Conservation (phyloP, 1,139 yeast species). For the Blastobotrys capitulatus region DNA sequence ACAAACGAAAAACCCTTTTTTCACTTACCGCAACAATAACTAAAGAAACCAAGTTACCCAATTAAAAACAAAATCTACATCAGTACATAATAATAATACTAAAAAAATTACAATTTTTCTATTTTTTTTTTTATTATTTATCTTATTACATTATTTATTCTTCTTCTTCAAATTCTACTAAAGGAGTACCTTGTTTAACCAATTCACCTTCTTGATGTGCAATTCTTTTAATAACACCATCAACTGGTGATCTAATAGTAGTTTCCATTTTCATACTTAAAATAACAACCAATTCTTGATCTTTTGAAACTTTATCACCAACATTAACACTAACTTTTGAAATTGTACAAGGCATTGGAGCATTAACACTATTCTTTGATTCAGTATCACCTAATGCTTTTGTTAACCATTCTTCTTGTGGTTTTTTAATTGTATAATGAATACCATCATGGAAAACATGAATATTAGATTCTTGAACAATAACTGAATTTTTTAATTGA, state of each 20-base stretch:
- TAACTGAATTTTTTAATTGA: constrained; percentile 29
- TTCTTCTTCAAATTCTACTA: constrained; percentile 31
- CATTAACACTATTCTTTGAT: constrained; percentile 29
- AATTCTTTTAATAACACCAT: constrained; percentile 29
- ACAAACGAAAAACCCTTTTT: no score
- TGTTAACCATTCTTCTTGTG: constrained; percentile 30
- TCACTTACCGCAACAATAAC: no score
- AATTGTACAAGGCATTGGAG: constrained; percentile 36
- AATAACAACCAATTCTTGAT: constrained; percentile 36
- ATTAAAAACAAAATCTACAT: no score
- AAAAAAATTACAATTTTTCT: no score
- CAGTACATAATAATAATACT: no score
- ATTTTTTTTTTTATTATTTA: no score
- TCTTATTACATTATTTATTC: constrained; percentile 9
- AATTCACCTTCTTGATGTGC: constrained; percentile 31
- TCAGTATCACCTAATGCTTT: constrained; percentile 29
- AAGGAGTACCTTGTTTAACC: constrained; percentile 32
- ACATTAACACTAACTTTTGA: constrained; percentile 27
- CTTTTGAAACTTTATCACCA: constrained; percentile 33
- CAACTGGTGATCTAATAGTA: constrained; percentile 31
- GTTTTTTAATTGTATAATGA: constrained; percentile 27
- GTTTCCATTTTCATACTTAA: constrained; percentile 48
- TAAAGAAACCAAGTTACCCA: no score
- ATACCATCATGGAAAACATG: constrained; percentile 32
- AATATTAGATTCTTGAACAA: constrained; percentile 22